Percentiles rank a stretch among this genome's conserved stretches.
These are phyloP conservation scores for Pachysandra terminalis DNA, from an alignment of 164 flowering plant genomes.

Conservation along the genomic window DNA sequence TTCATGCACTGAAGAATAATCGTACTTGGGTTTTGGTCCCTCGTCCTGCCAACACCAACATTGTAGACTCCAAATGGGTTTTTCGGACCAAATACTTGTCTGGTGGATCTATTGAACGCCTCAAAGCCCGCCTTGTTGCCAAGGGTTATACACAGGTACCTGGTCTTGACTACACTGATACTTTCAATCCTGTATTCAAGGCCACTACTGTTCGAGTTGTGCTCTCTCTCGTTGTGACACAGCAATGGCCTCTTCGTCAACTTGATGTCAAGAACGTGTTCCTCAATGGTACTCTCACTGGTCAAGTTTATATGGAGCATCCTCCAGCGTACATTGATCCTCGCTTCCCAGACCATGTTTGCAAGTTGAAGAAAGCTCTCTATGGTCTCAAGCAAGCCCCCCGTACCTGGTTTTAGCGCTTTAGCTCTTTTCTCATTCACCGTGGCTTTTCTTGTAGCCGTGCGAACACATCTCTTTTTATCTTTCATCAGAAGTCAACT, in stretches of 20 bases:
- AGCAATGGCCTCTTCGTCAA: constrained; percentile 1
- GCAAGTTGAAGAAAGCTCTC: neutral
- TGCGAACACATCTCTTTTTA: constrained; percentile 8
- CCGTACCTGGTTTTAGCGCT: constrained; percentile 5
- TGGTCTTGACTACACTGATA: neutral
- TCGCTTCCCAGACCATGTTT: neutral
- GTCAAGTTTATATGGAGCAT: constrained; percentile 3
- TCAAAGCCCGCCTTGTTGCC: constrained; percentile 8
- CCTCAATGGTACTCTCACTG: constrained; percentile 3
- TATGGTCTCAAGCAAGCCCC: constrained; percentile 15
- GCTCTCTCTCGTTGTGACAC: neutral
- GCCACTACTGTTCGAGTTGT: constrained; percentile 1
- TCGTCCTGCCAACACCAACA: neutral
- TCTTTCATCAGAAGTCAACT: neutral
- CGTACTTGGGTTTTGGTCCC: neutral
- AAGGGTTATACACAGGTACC: no score
- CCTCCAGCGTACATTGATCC: constrained; percentile 7
- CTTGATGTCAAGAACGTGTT: constrained; percentile 11
- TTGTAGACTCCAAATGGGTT: constrained; percentile 1
- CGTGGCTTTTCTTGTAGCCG: neutral
- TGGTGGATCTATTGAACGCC: neutral
- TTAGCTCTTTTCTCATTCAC: neutral
- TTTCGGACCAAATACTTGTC: neutral
- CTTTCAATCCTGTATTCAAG: constrained; percentile 7
- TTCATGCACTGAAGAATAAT: neutral